Evolutionary conservation across 805 yeast species (phyloP).

Genomic region (Zygosaccharomyces lentus): DNA sequence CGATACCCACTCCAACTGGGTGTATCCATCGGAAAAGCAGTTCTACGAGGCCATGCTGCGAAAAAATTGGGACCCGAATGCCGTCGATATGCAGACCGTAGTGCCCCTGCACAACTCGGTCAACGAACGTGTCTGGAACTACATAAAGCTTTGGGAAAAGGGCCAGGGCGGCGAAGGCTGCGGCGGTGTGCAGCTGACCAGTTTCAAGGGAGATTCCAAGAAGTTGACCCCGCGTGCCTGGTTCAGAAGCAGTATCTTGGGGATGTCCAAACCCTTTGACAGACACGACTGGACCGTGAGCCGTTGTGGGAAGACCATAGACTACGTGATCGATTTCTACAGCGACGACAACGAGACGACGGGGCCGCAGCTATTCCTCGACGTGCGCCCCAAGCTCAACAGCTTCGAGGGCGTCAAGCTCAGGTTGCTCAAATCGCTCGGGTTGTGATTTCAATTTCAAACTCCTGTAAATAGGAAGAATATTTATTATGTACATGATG

Average conservation of each 20-base stretch:
- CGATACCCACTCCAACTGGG: conserved; percentile 67
- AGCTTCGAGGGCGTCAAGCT: conserved; percentile 73
- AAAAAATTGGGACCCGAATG: conserved; percentile 80
- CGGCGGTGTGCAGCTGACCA: conserved; percentile 80
- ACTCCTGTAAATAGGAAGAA: conserved; percentile 3
- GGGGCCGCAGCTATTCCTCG: conserved; percentile 67
- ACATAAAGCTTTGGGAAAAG: conserved; percentile 78
- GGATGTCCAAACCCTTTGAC: conserved; percentile 81
- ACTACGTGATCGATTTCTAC: conserved; percentile 92
- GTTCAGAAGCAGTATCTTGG: conserved; percentile 54
- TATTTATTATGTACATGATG: conserved; percentile 14
- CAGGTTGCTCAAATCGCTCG: conserved; percentile 61
- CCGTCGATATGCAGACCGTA: conserved; percentile 78
- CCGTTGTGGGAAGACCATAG: conserved; percentile 77
- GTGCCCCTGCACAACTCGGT: conserved; percentile 94
- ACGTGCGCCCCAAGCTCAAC: conserved; percentile 89
- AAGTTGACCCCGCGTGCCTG: conserved; percentile 87
- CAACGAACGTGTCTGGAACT: conserved; percentile 88
- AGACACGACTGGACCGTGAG: conserved; percentile 92
- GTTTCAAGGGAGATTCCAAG: conserved; percentile 84
- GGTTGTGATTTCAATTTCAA: conserved; percentile 32
- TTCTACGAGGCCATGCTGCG: conserved; percentile 92
- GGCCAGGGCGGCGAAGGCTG: conserved; percentile 55
- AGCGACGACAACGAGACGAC: conserved; percentile 30
- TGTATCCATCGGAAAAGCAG: conserved; percentile 93